Evolutionary conservation across 2,329 filamentous ascomycete species (phyloP).

Genomic region (Ploettnerulaceae sp.): DNA sequence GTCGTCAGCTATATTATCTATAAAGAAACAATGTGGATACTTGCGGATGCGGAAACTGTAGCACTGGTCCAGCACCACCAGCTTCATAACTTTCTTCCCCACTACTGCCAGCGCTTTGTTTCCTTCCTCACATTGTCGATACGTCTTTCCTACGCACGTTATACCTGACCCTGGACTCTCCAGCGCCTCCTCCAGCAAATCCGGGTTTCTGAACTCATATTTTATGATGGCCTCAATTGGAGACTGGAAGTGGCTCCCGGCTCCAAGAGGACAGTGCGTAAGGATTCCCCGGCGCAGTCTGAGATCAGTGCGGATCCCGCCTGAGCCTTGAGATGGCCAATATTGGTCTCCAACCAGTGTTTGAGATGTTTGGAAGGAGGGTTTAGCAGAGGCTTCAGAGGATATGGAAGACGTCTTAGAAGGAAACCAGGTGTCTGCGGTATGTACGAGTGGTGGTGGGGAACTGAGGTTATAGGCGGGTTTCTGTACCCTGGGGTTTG

Average conservation of each 20-base stretch:
- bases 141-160: constrained; percentile 13
- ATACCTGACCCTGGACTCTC: constrained; percentile 21
- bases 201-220: constrained; percentile 19
- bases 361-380: not conserved
- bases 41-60: constrained; percentile 20
- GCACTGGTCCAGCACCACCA: constrained; percentile 19
- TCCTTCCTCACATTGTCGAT: constrained; percentile 15
- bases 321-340: not conserved
- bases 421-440: not conserved
- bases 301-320: not conserved
- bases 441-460: too few relatives aligned
- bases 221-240: constrained; percentile 14
- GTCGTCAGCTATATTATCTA: not conserved
- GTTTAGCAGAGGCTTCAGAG: not conserved
- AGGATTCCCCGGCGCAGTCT: not conserved
- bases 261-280: not conserved
- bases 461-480: not conserved
- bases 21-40: not conserved
- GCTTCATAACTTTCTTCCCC: constrained; percentile 18
- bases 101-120: constrained; percentile 21
- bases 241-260: not conserved
- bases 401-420: not conserved
- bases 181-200: constrained; percentile 25
- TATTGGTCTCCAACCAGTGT: not conserved
- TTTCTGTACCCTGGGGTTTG: not conserved